Percentiles rank a stretch among this genome's conserved stretches.
phyloP scores from a whole-genome alignment of 78 protist species.

The Paulinella micropora region DNA sequence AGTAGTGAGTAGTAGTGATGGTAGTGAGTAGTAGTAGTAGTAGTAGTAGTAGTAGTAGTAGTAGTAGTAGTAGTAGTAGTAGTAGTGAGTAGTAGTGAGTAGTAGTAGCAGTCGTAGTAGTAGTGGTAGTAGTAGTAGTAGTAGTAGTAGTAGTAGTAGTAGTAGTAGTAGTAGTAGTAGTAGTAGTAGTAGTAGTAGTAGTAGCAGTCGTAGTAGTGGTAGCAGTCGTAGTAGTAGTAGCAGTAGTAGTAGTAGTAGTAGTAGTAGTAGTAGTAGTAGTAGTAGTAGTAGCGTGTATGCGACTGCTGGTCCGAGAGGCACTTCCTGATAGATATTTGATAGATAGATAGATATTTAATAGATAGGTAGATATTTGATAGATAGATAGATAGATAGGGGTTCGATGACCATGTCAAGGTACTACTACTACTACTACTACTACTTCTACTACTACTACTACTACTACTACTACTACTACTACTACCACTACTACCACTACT shows the following conservation, averaged over 20 bases:
- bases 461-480: not conserved
- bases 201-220: not conserved
- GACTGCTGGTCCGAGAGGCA: not conserved
- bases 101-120: not conserved
- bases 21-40: not conserved
- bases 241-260: not conserved
- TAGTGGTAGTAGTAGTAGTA: not conserved
- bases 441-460: not conserved
- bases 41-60: not conserved
- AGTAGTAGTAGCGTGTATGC: not conserved
- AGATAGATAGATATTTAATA: no score
- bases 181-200: not conserved
- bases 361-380: no score
- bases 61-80: not conserved
- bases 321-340: no score
- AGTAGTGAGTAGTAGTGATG: not conserved
- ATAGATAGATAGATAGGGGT: no score
- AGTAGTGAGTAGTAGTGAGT: not conserved
- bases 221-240: not conserved
- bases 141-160: not conserved
- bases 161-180: not conserved
- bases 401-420: no score
- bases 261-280: not conserved
- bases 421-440: no score
- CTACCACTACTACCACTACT: not conserved